Conservation (phyloP, 768 basidiomycete genomes). For the Psilocybe sp. region DNA sequence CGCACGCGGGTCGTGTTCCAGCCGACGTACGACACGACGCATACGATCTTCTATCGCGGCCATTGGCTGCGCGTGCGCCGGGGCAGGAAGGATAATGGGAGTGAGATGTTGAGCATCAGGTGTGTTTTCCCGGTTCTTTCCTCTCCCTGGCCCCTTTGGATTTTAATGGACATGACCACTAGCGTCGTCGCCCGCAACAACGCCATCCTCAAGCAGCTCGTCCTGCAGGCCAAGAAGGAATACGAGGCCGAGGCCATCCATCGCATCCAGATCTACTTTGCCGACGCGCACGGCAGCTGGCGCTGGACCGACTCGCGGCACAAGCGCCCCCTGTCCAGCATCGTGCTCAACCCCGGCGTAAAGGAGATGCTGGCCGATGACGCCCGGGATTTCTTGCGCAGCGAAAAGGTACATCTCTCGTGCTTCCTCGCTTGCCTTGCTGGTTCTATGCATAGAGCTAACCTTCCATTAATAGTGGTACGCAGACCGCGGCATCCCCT, state of each 20-base stretch:
- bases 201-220: constrained; percentile 82
- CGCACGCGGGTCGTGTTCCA: constrained; percentile 86
- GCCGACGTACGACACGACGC: constrained; percentile 83
- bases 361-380: constrained; percentile 88
- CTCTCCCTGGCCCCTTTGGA: neutral
- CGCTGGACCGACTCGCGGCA: constrained; percentile 84
- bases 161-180: constrained; percentile 6
- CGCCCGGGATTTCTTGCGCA: constrained; percentile 78
- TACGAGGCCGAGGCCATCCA: constrained; percentile 87
- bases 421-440: neutral
- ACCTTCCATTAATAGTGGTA: constrained; percentile 60
- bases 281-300: constrained; percentile 86
- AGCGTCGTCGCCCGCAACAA: constrained; percentile 85
- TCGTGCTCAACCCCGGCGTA: constrained; percentile 84
- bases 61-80: constrained; percentile 82
- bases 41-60: constrained; percentile 82
- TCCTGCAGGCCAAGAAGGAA: constrained; percentile 85
- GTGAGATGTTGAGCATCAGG: constrained; percentile 79
- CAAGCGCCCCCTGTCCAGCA: constrained; percentile 85
- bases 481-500: constrained; percentile 89
- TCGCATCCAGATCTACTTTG: constrained; percentile 87
- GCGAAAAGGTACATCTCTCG: constrained; percentile 58
- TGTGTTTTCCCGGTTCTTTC: constrained; percentile 18
- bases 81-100: constrained; percentile 63
- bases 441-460: neutral